These are phyloP conservation scores for Leucocoprinus leucothites DNA, from an alignment of 768 basidiomycete species.

Conservation along the genomic window DNA sequence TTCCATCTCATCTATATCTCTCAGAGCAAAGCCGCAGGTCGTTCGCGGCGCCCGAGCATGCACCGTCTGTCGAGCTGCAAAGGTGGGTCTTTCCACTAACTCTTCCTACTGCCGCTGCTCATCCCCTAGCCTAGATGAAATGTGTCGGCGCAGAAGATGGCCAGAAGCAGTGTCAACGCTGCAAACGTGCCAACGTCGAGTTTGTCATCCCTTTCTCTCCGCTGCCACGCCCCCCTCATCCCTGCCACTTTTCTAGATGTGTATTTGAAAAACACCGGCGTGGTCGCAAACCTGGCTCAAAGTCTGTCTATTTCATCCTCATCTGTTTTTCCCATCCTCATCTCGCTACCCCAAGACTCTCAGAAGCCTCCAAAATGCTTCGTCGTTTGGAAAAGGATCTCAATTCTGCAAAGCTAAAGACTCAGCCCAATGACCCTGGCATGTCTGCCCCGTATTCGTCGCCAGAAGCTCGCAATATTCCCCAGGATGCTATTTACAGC, in stretches of 20 bases:
- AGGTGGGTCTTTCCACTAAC: slow-evolving; percentile 41
- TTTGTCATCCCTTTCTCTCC: slow-evolving; percentile 32
- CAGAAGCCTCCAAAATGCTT: slow-evolving; percentile 88
- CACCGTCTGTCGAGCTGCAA: slow-evolving; percentile 81
- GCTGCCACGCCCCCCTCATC: slow-evolving; percentile 10
- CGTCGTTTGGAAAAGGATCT: slow-evolving; percentile 83
- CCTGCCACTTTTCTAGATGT: slow-evolving; percentile 45
- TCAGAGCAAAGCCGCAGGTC: slow-evolving; percentile 44
- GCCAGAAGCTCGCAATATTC: slow-evolving; percentile 20
- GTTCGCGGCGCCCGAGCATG: slow-evolving; percentile 65
- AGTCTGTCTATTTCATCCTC: slow-evolving; percentile 42
- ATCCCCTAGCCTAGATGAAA: slow-evolving; percentile 64
- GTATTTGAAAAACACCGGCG: slow-evolving; percentile 88
- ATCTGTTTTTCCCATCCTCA: slow-evolving; percentile 9
- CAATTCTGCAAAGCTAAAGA: slow-evolving; percentile 74
- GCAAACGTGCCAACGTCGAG: slow-evolving; percentile 78
- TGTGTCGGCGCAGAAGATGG: slow-evolving; percentile 89
- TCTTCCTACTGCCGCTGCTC: slow-evolving; percentile 17
- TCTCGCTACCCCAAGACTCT: slow-evolving; percentile 47
- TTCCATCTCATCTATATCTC: slow-evolving; percentile 8
- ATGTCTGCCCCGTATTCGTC: slow-evolving; percentile 31
- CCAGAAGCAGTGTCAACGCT: slow-evolving; percentile 76
- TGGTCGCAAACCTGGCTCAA: slow-evolving; percentile 86
- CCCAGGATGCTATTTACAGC: slow-evolving; percentile 28
- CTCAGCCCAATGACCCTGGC: slow-evolving; percentile 38